A percentile compares a stretch with the other conserved stretches of the same genome.
Evolutionary conservation across 352 stramenopile species (phyloP).

Genomic region (Aphanomyces invadans): DNA sequence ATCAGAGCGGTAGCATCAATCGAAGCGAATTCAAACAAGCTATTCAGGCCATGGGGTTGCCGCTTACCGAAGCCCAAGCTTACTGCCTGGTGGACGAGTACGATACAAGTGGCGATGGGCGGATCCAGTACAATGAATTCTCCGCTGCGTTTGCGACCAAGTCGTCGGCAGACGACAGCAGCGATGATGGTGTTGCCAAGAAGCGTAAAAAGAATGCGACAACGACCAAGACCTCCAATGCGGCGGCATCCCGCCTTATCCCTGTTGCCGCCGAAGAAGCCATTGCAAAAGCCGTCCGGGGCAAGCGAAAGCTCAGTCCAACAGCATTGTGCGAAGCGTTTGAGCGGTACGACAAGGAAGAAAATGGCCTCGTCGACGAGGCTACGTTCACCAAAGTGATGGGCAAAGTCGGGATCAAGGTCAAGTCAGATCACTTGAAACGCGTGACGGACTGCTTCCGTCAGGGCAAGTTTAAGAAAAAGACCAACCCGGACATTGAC

Average conservation of each 20-base stretch:
- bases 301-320: slow-evolving; percentile 8
- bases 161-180: not conserved
- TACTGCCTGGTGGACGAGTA: slow-evolving; percentile 56
- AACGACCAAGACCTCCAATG: not conserved
- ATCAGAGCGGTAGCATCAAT: slow-evolving; percentile 49
- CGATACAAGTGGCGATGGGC: slow-evolving; percentile 47
- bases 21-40: slow-evolving; percentile 45
- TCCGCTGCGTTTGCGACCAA: slow-evolving; percentile 28
- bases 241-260: not conserved
- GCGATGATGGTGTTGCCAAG: not conserved
- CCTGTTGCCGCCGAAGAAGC: not conserved
- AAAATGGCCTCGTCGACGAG: not conserved
- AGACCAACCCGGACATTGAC: slow-evolving; percentile 29
- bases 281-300: not conserved
- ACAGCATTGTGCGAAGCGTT: not conserved
- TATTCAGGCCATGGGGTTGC: slow-evolving; percentile 53
- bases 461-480: slow-evolving; percentile 1
- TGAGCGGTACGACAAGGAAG: not conserved
- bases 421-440: slow-evolving; percentile 14
- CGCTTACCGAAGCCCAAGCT: slow-evolving; percentile 57
- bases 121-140: slow-evolving; percentile 58
- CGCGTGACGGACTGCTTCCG: not conserved
- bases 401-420: slow-evolving; percentile 4
- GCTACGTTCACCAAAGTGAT: slow-evolving; percentile 2
- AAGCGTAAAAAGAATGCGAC: not conserved